Evolutionary conservation across 2,329 filamentous ascomycete genomes (phyloP).

Genomic region (Calonectria montana): DNA sequence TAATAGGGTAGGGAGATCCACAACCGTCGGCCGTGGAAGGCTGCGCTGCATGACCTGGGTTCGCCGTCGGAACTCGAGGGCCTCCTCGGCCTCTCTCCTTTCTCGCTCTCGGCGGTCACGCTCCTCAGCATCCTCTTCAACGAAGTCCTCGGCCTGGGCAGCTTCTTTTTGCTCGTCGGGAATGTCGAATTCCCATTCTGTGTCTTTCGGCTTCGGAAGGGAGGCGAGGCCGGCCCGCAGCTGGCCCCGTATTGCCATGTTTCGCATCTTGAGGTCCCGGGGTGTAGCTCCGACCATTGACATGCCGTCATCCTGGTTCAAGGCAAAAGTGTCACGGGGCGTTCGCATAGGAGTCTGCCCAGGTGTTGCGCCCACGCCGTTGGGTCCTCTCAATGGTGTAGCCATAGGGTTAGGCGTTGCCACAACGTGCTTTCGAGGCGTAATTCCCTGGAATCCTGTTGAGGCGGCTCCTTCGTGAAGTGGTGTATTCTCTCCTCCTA

Average conservation of each 20-base stretch:
- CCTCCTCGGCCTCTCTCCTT: slow-evolving; percentile 77
- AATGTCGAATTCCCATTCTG: slow-evolving; percentile 92
- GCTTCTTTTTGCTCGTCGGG: slow-evolving; percentile 82
- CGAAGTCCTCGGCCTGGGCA: slow-evolving; percentile 56
- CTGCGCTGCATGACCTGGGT: slow-evolving; percentile 91
- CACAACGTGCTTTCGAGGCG: slow-evolving; percentile 82
- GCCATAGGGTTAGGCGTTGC: slow-evolving; percentile 97
- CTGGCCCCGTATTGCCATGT: slow-evolving; percentile 75
- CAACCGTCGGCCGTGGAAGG: slow-evolving; percentile 78
- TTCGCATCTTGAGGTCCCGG: slow-evolving; percentile 77
- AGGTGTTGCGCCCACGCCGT: slow-evolving; percentile 76
- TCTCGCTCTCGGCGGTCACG: slow-evolving; percentile 83
- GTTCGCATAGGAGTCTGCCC: slow-evolving; percentile 86
- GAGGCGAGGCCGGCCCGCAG: slow-evolving; percentile 81
- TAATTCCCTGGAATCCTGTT: slow-evolving; percentile 88
- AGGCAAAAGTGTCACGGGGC: slow-evolving; percentile 85
- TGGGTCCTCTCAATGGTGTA: slow-evolving; percentile 79
- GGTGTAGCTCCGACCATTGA: slow-evolving; percentile 80
- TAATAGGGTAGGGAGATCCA: slow-evolving; percentile 78
- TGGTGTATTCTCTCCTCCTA: slow-evolving; percentile 94
- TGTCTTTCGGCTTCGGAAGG: slow-evolving; percentile 91
- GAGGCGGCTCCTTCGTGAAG: slow-evolving; percentile 84
- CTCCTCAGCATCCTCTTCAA: slow-evolving; percentile 73
- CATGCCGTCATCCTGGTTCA: slow-evolving; percentile 80
- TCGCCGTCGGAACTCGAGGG: slow-evolving; percentile 82